phyloP scores from a whole-genome alignment of 108 stramenopile species.

The Pseudonitzschia multiseries region DNA sequence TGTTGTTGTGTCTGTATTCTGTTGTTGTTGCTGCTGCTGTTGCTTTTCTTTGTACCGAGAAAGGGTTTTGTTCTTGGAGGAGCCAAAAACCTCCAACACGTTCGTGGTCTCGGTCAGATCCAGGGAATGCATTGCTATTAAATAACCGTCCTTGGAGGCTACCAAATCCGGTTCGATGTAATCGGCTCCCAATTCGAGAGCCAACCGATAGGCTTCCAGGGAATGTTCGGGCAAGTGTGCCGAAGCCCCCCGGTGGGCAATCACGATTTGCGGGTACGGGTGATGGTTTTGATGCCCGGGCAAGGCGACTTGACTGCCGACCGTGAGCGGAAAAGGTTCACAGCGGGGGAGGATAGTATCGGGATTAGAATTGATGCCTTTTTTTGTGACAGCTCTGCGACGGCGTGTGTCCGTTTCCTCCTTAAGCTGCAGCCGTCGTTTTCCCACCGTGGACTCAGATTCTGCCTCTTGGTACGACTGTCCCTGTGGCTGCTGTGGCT shows the following conservation, averaged over 20 bases:
- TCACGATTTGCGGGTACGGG: slow-evolving; percentile 32
- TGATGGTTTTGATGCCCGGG: neutral
- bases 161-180: slow-evolving; percentile 84
- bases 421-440: neutral
- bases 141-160: slow-evolving; percentile 47
- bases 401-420: neutral
- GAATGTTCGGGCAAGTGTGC: slow-evolving; percentile 78
- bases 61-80: slow-evolving; percentile 24
- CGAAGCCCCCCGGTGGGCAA: slow-evolving; percentile 78
- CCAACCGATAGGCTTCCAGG: slow-evolving; percentile 69
- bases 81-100: slow-evolving; percentile 47
- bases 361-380: neutral
- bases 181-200: slow-evolving; percentile 79
- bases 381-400: neutral
- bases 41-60: slow-evolving; percentile 15
- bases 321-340: slow-evolving; percentile 1
- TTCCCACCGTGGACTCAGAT: neutral
- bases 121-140: slow-evolving; percentile 65
- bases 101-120: slow-evolving; percentile 74
- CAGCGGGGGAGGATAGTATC: neutral
- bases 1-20: slow-evolving; percentile 18
- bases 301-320: neutral
- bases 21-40: neutral
- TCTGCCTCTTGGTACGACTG: neutral
- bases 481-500: neutral